Base-by-base conservation (phyloP, 2,329 filamentous ascomycete species). In the Diaporthe longicolla region DNA sequence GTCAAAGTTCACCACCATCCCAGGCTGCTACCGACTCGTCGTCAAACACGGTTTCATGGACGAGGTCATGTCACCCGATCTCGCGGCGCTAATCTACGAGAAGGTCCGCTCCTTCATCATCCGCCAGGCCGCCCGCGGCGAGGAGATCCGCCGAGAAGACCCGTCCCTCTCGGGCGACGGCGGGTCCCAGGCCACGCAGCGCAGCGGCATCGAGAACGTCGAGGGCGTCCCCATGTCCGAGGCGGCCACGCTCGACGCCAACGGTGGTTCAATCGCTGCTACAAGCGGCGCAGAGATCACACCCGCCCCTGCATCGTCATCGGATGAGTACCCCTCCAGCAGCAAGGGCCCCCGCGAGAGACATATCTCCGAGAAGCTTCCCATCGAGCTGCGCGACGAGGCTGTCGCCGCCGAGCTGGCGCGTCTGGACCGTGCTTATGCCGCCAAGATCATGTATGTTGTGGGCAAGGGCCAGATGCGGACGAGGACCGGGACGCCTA, bases 21-120 rank as follows among this genome's bases (percentile, higher is more conserved):
- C 89, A 0, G 89, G 91, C 37, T 92, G 91, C 77, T 94, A 93
- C 79, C 89, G 92, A 6, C 84, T 94, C 13, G 89, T 92, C 4
- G 86, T 93, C 2, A 88, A 92, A 6, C 91, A 94, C 78, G 93
- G 93, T 1, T 94, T 93, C 80, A 93, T 89, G 82, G 93, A 94
- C 77, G 88, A 92, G 76, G 87, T 94, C 61, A 87, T 94, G 55
- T 91, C 89, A 0, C 89, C 89, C 0, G 88, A 93, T 72, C 85
- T 94, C 3, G 91, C 87, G 0, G 83, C 84, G 0, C 79, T 91
- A 1, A 86, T 94, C 45, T 88, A 89, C 74, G 88, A 91, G 61
- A 88, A 93, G 76, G 82, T 93, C 21, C 85, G 87, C 54, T 72
- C 50, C 6, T 89, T 85, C 70, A 81, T 91, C 43, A 83, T 86